Evolutionary conservation across 108 stramenopile species (phyloP), one percentile per base, ranked within the genome.

Genomic region (Cylindrotheca closterium): DNA sequence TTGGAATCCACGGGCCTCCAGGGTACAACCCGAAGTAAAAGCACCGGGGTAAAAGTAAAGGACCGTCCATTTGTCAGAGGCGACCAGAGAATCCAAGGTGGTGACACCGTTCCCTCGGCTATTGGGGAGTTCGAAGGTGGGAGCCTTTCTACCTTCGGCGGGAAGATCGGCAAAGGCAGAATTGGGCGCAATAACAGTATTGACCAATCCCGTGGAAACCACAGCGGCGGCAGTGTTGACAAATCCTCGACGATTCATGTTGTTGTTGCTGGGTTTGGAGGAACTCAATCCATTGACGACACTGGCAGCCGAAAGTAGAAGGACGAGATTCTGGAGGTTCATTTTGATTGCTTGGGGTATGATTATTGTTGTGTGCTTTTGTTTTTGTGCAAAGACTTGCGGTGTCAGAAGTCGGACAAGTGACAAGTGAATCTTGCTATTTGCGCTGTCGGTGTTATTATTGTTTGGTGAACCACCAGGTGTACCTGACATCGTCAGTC

Each of bases 11-110:
- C 84, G 79, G 1, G 92, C 88, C 60, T 93, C 92, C 54, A 93
- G 61, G 18, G 92, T 93, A 47, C 92, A 93, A 24, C 92, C 92
- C 3, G 61, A 60, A 1, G 88, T 88, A 60, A 93, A 93, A 49
- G 88, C 92, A 21, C 88, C 92, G 2, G 92, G 92, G 61, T 89
- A 93, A 63, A 93, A 93, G 63, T 93, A 93, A 7, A 93, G 60
- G 10, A 93, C 79, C 4, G 86, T 89, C 84, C 86, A 89, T 61
- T 84, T 86, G 12, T 58, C 65, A 37, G 70, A 34, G 19, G 64
- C 53, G 47, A 70, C 67, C 25, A 90, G 54, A 1, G 29, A 21
- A 3, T 79, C 60, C 10, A 90, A 70, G 21, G 74, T 51, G 7
- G 83, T 81, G 18, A 67, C 54, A 2, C 74, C 68, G 24, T 67